Evolutionary conservation across 2,329 filamentous ascomycete species (phyloP), one percentile per base, ranked within the genome.

Genomic region (Aspergillus hiratsukae): DNA sequence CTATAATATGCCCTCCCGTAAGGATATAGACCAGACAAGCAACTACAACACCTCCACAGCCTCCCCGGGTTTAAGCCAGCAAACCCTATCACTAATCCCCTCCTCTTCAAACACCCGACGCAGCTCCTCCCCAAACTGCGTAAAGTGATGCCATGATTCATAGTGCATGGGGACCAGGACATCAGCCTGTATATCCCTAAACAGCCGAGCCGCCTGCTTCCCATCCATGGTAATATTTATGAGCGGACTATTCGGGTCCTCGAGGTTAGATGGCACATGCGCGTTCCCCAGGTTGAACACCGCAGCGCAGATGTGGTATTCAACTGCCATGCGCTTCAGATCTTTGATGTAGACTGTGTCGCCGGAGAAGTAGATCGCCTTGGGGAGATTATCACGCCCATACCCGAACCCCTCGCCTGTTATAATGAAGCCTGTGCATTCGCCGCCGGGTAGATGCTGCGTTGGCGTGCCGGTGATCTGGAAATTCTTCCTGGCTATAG

Each of bases 341-440:
- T 80, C 77, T 1, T 73, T 66, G 0, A 79, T 62, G 53, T 80
- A 80, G 3, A 81, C 72, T 0, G 78, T 82, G 56, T 81, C 79
- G 0, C 79, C 78, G 0, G 78, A 74, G 63, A 81, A 78, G 58
- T 76, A 82, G 7, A 81, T 72, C 1, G 72, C 79, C 54, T 81
- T 80, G 0, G 75, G 78, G 0, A 60, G 61, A 0, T 74, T 74
- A 3, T 74, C 65, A 7, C 64, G 59, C 6, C 58, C 53, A 1
- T 17, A 28, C 2, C 78, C 78, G 46, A 81, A 80, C 0, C 64
- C 65, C 0, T 65, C 55, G 0, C 66, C 60, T 0, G 69, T 69
- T 2, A 81, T 0, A 5, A 81, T 63, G 59, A 81, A 81, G 3
- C 79, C 79, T 0, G 71, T 77, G 10, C 73, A 76, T 59, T 81